Conservation (phyloP, 2,329 filamentous ascomycete genomes). For the Diplodia corticola region DNA sequence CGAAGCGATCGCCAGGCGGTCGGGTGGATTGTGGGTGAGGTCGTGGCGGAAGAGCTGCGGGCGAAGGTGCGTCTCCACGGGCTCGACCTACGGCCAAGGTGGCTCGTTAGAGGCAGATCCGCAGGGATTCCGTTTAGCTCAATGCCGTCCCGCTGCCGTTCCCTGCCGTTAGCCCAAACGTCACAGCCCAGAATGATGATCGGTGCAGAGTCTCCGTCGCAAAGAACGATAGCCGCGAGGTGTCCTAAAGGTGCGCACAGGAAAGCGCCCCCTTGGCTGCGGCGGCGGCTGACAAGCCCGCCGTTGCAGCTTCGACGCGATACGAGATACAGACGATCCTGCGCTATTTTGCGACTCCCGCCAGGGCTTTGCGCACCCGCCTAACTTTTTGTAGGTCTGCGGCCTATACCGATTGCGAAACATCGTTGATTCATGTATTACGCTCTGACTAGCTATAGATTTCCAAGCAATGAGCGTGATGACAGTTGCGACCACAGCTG, state of each 20-base stretch:
- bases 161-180: constrained; percentile 13
- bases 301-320: constrained; percentile 9
- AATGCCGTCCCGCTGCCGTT: constrained; percentile 8
- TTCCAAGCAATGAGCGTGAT: not conserved
- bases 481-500: not conserved
- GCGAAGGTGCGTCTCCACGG: constrained; percentile 18
- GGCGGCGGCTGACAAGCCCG: constrained; percentile 6
- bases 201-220: constrained; percentile 1
- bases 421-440: not conserved
- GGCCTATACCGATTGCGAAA: constrained; percentile 4
- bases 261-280: constrained; percentile 10
- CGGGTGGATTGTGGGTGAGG: constrained; percentile 19
- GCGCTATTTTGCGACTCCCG: not conserved
- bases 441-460: not conserved
- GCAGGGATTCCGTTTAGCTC: constrained; percentile 22
- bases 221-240: constrained; percentile 8
- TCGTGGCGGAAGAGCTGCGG: constrained; percentile 15
- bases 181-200: constrained; percentile 2
- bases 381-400: not conserved
- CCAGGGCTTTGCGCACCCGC: not conserved
- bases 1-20: constrained; percentile 20
- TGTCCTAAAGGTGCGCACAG: constrained; percentile 1
- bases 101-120: constrained; percentile 21
- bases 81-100: constrained; percentile 20
- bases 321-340: constrained; percentile 17